Evolutionary conservation across 164 flowering plant species (phyloP).

Genomic region (Annona squamosa): DNA sequence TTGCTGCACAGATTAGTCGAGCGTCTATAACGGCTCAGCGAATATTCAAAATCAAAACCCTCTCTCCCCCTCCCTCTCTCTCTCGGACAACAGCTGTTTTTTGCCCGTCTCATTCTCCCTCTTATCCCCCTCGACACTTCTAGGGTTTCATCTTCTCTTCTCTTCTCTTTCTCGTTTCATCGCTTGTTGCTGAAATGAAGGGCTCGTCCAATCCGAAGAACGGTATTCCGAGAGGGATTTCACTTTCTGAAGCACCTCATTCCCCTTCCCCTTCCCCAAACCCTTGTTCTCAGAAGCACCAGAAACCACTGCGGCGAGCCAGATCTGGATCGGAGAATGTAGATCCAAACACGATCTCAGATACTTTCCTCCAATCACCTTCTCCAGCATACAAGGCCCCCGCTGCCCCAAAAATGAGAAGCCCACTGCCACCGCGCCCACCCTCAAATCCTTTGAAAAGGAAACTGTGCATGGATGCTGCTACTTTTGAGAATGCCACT

Average conservation of each 20-base stretch:
- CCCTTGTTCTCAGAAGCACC: constrained; percentile 17
- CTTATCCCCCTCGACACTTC: not conserved
- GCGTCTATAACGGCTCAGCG: too few relatives aligned
- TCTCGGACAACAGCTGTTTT: not conserved
- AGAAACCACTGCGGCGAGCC: not conserved
- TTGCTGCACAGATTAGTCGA: too few relatives aligned
- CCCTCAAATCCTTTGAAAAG: constrained; percentile 67
- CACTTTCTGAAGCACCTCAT: constrained; percentile 16
- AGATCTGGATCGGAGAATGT: constrained; percentile 54
- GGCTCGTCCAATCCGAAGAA: constrained; percentile 26
- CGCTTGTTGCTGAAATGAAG: not conserved
- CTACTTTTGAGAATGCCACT: constrained; percentile 28
- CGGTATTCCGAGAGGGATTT: constrained; percentile 38
- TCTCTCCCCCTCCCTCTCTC: not conserved
- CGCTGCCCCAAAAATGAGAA: constrained; percentile 39
- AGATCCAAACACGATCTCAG: constrained; percentile 31
- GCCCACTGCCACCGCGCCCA: constrained; percentile 82
- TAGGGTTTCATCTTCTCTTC: not conserved
- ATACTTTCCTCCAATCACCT: constrained; percentile 18
- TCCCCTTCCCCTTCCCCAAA: not conserved
- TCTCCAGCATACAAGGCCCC: constrained; percentile 20
- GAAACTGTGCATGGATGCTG: constrained; percentile 50
- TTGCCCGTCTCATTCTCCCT: not conserved
- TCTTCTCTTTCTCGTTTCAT: not conserved
- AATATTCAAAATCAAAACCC: not conserved